Percentiles rank a stretch among this genome's conserved stretches.
Evolutionary conservation across 148 eudicot genomes (phyloP).

Genomic region (Arbutus unedo): DNA sequence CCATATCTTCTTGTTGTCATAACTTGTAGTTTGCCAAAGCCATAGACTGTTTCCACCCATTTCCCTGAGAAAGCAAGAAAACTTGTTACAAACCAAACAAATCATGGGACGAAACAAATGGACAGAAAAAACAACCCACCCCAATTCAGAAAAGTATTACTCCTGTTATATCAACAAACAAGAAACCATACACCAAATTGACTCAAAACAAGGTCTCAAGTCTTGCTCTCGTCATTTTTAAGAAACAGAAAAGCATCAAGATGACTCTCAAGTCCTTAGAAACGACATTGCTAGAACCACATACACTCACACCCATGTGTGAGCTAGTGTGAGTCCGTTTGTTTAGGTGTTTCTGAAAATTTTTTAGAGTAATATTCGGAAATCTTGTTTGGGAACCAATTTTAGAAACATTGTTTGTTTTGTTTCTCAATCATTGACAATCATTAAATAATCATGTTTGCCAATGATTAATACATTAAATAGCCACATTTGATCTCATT

Average conservation of each 20-base stretch:
- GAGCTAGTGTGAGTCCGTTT: no score
- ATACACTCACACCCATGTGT: no score
- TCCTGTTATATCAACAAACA: neutral
- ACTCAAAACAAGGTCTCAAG: neutral
- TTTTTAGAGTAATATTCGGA: no score
- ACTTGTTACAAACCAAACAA: neutral
- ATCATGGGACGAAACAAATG: neutral
- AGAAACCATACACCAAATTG: neutral
- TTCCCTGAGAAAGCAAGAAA: neutral
- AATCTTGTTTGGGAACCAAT: no score
- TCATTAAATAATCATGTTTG: no score
- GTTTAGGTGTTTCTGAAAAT: no score
- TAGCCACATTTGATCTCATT: no score
- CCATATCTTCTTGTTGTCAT: neutral
- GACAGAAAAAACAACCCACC: neutral
- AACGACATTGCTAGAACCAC: neutral
- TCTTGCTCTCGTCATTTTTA: neutral
- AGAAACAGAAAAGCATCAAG: neutral
- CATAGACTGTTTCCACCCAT: neutral
- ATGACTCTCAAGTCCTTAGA: neutral
- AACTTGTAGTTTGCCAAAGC: slow-evolving; percentile 1
- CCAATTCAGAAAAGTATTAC: neutral
- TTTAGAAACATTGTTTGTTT: no score
- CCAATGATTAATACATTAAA: no score
- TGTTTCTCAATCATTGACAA: no score